phyloP scores from a whole-genome alignment of 1,284 basidiomycete species.

The Hemileia vastatrix region DNA sequence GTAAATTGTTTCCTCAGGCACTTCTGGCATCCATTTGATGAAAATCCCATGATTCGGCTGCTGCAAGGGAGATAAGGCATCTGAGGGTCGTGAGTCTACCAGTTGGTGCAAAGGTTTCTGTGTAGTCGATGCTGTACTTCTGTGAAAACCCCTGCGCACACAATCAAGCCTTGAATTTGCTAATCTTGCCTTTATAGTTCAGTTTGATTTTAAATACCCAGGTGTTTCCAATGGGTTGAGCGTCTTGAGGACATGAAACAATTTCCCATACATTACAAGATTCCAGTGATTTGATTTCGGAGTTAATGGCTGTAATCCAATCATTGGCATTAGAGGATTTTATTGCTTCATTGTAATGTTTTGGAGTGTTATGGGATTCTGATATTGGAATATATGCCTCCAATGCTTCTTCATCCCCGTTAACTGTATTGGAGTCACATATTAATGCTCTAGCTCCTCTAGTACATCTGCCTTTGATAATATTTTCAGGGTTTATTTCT shows the following conservation, averaged over 20 bases:
- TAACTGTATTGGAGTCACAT: too few relatives aligned
- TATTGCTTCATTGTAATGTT: too few relatives aligned
- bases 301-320: not conserved
- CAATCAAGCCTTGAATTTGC: conserved; percentile 1
- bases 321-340: too few relatives aligned
- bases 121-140: not conserved
- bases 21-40: not conserved
- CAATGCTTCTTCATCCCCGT: too few relatives aligned
- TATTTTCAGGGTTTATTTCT: too few relatives aligned
- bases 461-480: too few relatives aligned
- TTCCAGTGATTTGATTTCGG: not conserved
- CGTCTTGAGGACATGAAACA: not conserved
- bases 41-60: not conserved
- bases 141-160: not conserved
- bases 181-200: conserved; percentile 4
- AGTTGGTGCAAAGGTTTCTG: conserved; percentile 9
- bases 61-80: not conserved
- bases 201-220: conserved; percentile 4
- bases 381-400: too few relatives aligned
- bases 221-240: not conserved
- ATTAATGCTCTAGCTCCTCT: too few relatives aligned
- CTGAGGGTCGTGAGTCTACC: not conserved
- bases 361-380: too few relatives aligned
- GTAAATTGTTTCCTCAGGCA: not conserved
- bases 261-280: conserved; percentile 1